Percentiles rank a stretch among this genome's conserved stretches.
Conservation (phyloP, 768 basidiomycete genomes). For the Suillus paluster region DNA sequence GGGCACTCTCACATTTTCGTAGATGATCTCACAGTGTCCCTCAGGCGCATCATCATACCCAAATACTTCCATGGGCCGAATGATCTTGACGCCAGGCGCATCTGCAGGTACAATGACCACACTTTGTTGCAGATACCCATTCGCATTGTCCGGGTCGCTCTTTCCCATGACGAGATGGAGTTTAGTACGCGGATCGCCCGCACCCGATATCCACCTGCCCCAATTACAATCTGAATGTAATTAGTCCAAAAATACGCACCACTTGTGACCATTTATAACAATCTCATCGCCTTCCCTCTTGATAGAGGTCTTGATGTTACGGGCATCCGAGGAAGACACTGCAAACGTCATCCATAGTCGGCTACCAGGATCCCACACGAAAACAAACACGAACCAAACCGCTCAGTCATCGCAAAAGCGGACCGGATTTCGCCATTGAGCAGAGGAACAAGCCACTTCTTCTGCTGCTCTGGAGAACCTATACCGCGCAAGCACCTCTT, state of each 20-base stretch:
- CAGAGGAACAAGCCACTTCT: constrained; percentile 86
- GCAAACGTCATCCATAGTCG: constrained; percentile 8
- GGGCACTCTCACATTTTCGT: constrained; percentile 92
- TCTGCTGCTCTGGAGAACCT: constrained; percentile 90
- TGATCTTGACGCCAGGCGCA: constrained; percentile 81
- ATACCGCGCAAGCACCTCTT: constrained; percentile 96
- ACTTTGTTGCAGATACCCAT: constrained; percentile 83
- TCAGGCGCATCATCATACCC: constrained; percentile 96
- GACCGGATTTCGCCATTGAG: constrained; percentile 93
- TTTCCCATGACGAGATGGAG: constrained; percentile 95
- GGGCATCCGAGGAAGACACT: constrained; percentile 95
- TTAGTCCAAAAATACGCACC: constrained; percentile 49
- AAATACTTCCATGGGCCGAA: constrained; percentile 93
- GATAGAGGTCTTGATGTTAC: constrained; percentile 90
- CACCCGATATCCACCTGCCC: constrained; percentile 94
- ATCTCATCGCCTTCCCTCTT: constrained; percentile 84
- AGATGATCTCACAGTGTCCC: constrained; percentile 95
- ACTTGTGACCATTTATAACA: constrained; percentile 96
- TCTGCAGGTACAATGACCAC: constrained; percentile 94
- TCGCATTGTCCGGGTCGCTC: constrained; percentile 84
- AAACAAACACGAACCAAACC: constrained; percentile 59
- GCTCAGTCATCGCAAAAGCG: constrained; percentile 97
- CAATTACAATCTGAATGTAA: neutral
- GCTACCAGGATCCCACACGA: constrained; percentile 9
- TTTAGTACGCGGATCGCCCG: constrained; percentile 88